phyloP scores from a whole-genome alignment of 176 grass and related monocot species.

The Aechmea fasciata region DNA sequence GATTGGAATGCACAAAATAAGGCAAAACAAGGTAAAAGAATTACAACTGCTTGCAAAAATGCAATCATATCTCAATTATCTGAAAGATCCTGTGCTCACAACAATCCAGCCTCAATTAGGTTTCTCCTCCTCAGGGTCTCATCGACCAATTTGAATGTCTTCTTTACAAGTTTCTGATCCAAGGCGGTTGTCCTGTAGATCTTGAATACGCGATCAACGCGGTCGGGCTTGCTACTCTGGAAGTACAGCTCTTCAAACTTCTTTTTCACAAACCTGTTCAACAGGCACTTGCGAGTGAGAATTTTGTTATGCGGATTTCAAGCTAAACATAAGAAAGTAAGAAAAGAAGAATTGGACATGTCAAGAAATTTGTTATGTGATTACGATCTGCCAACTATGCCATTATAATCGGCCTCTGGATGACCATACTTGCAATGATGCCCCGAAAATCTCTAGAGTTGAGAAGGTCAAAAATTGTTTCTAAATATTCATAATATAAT shows the following conservation, averaged over 20 bases:
- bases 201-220: slow-evolving; percentile 86
- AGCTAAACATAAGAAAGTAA: not conserved
- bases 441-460: no score
- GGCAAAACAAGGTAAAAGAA: slow-evolving; percentile 31
- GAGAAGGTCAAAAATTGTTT: no score
- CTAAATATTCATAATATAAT: no score
- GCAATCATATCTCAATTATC: slow-evolving; percentile 15
- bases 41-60: slow-evolving; percentile 18
- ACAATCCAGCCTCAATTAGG: slow-evolving; percentile 32
- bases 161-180: slow-evolving; percentile 98
- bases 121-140: slow-evolving; percentile 72
- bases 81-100: slow-evolving; percentile 24
- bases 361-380: not conserved
- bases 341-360: slow-evolving; percentile 3
- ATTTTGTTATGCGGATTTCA: slow-evolving; percentile 1
- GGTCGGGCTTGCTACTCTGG: slow-evolving; percentile 89
- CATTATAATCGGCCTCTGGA: no score
- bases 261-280: slow-evolving; percentile 88
- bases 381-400: no score
- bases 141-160: slow-evolving; percentile 91
- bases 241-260: slow-evolving; percentile 99
- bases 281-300: not conserved
- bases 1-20: slow-evolving; percentile 9
- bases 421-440: no score
- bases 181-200: slow-evolving; percentile 90